Evolutionary conservation across 2,329 filamentous ascomycete genomes (phyloP).

Genomic region (Trichoderma asperellum): DNA sequence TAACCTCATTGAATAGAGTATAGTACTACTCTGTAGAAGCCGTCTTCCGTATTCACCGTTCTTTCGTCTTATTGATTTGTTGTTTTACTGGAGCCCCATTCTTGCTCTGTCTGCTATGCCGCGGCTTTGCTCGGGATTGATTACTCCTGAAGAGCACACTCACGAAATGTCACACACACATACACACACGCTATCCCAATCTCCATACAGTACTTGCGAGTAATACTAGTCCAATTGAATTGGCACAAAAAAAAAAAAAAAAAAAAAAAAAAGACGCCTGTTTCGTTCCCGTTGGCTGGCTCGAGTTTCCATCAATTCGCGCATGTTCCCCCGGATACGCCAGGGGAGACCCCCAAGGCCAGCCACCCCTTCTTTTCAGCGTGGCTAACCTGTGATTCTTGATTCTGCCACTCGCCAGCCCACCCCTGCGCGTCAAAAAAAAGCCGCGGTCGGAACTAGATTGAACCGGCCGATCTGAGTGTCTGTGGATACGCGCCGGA

Average conservation of each 20-base stretch:
- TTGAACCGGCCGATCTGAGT: conserved; percentile 27
- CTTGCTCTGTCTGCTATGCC: neutral
- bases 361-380: neutral
- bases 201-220: conserved; percentile 2
- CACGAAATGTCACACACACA: neutral
- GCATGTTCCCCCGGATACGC: conserved; percentile 19
- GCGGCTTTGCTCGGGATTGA: conserved; percentile 17
- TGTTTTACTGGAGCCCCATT: neutral
- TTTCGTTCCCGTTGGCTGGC: neutral
- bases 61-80: neutral
- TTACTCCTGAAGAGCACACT: neutral
- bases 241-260: neutral
- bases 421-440: conserved; percentile 25
- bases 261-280: neutral
- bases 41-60: conserved; percentile 1
- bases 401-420: neutral
- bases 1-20: neutral
- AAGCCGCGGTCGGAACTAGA: conserved; percentile 27
- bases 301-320: conserved; percentile 21
- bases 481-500: neutral
- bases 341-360: neutral
- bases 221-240: neutral
- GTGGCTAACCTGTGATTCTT: neutral
- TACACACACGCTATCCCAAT: neutral
- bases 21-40: neutral